A percentile compares a stretch with the other conserved stretches of the same genome.
These are phyloP conservation scores for Lactarius psammicola DNA, from an alignment of 768 basidiomycete genomes.

Conservation along the genomic window DNA sequence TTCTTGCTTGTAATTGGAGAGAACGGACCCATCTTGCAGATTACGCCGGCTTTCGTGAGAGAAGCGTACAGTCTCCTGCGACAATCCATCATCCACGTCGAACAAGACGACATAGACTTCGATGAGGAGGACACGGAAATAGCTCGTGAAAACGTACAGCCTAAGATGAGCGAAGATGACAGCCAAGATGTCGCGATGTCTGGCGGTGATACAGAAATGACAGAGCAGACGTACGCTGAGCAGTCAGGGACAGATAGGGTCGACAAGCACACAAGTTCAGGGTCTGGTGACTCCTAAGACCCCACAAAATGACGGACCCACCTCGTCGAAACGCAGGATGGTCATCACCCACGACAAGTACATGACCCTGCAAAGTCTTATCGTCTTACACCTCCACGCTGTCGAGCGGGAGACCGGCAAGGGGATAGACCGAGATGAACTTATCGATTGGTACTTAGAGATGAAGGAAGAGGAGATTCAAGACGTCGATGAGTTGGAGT, in stretches of 20 bases:
- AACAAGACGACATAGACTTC: slow-evolving; percentile 97
- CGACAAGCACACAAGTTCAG: slow-evolving; percentile 30
- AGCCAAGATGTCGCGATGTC: slow-evolving; percentile 65
- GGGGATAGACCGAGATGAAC: slow-evolving; percentile 85
- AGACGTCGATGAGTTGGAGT: slow-evolving; percentile 83
- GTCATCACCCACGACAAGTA: slow-evolving; percentile 96
- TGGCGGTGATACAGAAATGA: slow-evolving; percentile 53
- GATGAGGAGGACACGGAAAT: slow-evolving; percentile 83
- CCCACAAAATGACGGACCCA: slow-evolving; percentile 38
- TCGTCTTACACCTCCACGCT: slow-evolving; percentile 78
- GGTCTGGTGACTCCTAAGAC: slow-evolving; percentile 29
- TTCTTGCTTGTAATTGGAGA: neutral
- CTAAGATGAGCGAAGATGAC: slow-evolving; percentile 43
- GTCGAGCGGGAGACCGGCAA: slow-evolving; percentile 71
- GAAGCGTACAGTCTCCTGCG: slow-evolving; percentile 93
- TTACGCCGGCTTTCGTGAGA: slow-evolving; percentile 89
- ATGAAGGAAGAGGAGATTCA: slow-evolving; percentile 78
- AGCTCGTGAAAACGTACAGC: slow-evolving; percentile 44
- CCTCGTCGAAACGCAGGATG: slow-evolving; percentile 67
- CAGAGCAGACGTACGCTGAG: slow-evolving; percentile 45
- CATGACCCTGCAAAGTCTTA: slow-evolving; percentile 82
- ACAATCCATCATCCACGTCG: slow-evolving; percentile 98
- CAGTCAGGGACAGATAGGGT: slow-evolving; percentile 34
- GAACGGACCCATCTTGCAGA: slow-evolving; percentile 47
- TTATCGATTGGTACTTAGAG: slow-evolving; percentile 97